Evolutionary conservation across 2,329 filamentous ascomycete genomes (phyloP), one percentile per base, ranked within the genome.

Genomic region (Beauveria sp.): DNA sequence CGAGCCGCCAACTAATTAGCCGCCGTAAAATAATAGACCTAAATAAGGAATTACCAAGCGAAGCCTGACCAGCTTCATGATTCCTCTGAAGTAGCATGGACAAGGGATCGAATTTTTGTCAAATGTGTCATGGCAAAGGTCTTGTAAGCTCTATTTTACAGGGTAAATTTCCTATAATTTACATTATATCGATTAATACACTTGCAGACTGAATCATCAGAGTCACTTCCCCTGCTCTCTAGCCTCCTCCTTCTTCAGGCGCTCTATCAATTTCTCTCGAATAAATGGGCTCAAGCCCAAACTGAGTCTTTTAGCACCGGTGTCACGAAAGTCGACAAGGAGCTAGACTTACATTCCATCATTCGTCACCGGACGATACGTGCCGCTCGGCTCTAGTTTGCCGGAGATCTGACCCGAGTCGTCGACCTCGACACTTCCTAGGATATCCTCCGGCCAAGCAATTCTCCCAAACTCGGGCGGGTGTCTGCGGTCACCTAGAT

Each of bases 381-480:
- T 88, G 16, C 84, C 83, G 64, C 84, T 87, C 1, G 79, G 75
- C 71, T 85, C 79, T 65, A 83, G 83, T 65, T 79, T 80, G 24
- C 84, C 83, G 28, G 86, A 75, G 57, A 88, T 81, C 31, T 80
- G 70, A 0, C 87, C 87, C 7, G 73, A 65, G 1, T 76, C 78
- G 68, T 88, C 79, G 5, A 89, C 86, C 69, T 88, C 83, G 46
- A 89, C 78, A 65, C 86, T 88, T 43, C 86, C 87, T 60, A 89
- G 75, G 43, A 89, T 89, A 68, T 89, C 86, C 67, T 89, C 86
- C 1, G 86, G 86, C 78, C 83, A 88, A 2, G 86, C 85, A 69
- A 89, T 88, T 58, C 87, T 74, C 18, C 86, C 86, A 76, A 80
- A 89, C 67, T 88, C 86, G 0, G 85, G 86, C 2, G 85, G 84